Evolutionary conservation across 257 asterid species (phyloP).

Genomic region (Solanum appendiculatum): DNA sequence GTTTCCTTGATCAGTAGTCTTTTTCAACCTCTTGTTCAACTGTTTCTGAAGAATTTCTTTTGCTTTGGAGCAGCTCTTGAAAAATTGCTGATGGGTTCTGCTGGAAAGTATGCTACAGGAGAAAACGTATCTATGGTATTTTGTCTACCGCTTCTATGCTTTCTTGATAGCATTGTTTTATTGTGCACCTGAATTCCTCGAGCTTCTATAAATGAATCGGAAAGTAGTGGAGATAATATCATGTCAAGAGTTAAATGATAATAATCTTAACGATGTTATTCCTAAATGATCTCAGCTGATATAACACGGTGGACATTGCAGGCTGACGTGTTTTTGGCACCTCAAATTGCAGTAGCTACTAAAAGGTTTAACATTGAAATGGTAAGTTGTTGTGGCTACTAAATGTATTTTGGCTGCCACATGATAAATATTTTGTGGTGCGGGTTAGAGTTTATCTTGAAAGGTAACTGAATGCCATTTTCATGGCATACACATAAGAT

Average conservation of each 20-base stretch:
- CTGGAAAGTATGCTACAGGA: slow-evolving; percentile 52
- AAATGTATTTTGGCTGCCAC: neutral
- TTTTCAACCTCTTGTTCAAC: neutral
- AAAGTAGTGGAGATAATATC: neutral
- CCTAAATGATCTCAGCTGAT: neutral
- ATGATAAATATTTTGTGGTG: too few relatives aligned
- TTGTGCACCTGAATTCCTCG: neutral
- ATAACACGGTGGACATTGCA: slow-evolving; percentile 19
- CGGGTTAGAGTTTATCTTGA: too few relatives aligned
- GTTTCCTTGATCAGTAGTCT: neutral
- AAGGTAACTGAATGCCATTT: neutral
- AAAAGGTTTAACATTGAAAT: slow-evolving; percentile 49
- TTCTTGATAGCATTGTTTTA: neutral
- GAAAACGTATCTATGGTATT: slow-evolving; percentile 43
- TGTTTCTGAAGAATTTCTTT: neutral
- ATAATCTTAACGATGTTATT: neutral
- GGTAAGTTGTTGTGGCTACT: slow-evolving; percentile 25
- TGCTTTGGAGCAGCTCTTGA: slow-evolving; percentile 47
- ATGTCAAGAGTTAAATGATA: neutral
- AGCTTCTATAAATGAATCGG: too few relatives aligned
- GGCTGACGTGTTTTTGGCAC: slow-evolving; percentile 86
- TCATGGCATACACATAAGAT: neutral
- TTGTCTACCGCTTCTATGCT: neutral
- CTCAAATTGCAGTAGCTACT: slow-evolving; percentile 53
- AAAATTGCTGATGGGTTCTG: slow-evolving; percentile 36